Base-by-base conservation (phyloP, 129 eudicot species). In the Tagetes patula region DNA sequence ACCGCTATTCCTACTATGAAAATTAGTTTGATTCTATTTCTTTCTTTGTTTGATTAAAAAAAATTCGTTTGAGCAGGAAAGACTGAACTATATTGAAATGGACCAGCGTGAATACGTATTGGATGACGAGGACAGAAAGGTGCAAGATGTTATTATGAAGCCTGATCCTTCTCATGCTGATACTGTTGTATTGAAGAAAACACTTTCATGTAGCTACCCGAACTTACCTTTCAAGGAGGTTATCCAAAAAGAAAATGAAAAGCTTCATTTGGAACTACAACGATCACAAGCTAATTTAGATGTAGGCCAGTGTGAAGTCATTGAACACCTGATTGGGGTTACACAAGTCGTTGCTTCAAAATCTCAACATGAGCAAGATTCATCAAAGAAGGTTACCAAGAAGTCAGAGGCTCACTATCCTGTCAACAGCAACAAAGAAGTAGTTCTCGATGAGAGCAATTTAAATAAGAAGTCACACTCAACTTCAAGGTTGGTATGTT, bases 131-230 rank as follows among this genome's bases (percentile, higher is more conserved):
- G 99, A 95, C 77, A 85, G 79, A 67, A 91, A 76, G 82, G 89
- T 84, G 83, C 99, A 90, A 81, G 81, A 75, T 71, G 96, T 88
- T 55, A 95, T 95, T 34, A 75, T 90, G 82, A 90, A 86, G 73
- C 94, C 89, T 27, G 94, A 86, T 9, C 93, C 91, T 27, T 90
- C 91, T 38, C 77, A 73, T 67, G 79, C 80, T 9, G 97, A 90
- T 34, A 72, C 90, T 34, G 86, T 73, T 13, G 83, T 95, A 46
- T 71, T 91, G 70, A 90, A 91, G 88, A 95, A 95, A 79, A 84
- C 89, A 8, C 96, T 95, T 69, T 95, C 99, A n/a, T 95, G 96
- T 85, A 86, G 96, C 69, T 95, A 95, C 85, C 99, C 99, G 4
- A 86, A 88, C 73, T 65, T 89, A 78, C 92, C 97, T 52, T 74